phyloP scores from a whole-genome alignment of 768 basidiomycete genomes.

The Macrolepiota fuliginosa region DNA sequence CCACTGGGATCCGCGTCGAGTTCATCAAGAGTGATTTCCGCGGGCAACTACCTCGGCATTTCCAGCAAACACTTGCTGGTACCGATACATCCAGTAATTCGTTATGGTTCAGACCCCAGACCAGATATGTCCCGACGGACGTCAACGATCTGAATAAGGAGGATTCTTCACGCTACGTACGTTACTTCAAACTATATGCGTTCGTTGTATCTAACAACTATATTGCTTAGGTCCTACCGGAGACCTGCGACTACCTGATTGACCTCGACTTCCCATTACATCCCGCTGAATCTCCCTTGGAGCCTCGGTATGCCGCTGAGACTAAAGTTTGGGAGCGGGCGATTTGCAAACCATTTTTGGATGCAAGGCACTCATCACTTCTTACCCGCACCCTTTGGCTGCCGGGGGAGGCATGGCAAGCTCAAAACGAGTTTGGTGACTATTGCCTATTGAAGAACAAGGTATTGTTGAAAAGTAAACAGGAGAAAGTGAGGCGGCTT shows the following conservation, averaged over 20 bases:
- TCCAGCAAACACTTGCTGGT: conserved; percentile 28
- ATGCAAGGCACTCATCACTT: conserved; percentile 68
- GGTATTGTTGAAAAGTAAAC: conserved; percentile 34
- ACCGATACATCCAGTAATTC: neutral
- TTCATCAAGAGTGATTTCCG: conserved; percentile 93
- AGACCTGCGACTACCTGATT: conserved; percentile 85
- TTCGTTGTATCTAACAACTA: conserved; percentile 5
- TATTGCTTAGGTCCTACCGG: conserved; percentile 55
- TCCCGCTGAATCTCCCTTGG: conserved; percentile 49
- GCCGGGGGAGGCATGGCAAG: conserved; percentile 69
- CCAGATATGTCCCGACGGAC: conserved; percentile 54
- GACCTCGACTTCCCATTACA: conserved; percentile 85
- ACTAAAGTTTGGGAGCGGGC: conserved; percentile 75
- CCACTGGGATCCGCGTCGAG: conserved; percentile 75
- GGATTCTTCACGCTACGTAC: conserved; percentile 74
- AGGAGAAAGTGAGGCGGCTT: conserved; percentile 22
- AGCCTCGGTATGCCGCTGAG: conserved; percentile 80
- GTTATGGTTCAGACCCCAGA: conserved; percentile 62
- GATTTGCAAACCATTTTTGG: conserved; percentile 81
- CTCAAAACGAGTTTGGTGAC: conserved; percentile 78
- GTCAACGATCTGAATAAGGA: conserved; percentile 91
- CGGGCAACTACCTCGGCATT: conserved; percentile 86
- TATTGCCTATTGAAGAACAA: conserved; percentile 83
- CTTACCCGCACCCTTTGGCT: conserved; percentile 80
- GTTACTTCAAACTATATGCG: conserved; percentile 14